Evolutionary conservation across 352 stramenopile genomes (phyloP), one percentile per base, ranked within the genome.

Genomic region (Pythium oligandrum): DNA sequence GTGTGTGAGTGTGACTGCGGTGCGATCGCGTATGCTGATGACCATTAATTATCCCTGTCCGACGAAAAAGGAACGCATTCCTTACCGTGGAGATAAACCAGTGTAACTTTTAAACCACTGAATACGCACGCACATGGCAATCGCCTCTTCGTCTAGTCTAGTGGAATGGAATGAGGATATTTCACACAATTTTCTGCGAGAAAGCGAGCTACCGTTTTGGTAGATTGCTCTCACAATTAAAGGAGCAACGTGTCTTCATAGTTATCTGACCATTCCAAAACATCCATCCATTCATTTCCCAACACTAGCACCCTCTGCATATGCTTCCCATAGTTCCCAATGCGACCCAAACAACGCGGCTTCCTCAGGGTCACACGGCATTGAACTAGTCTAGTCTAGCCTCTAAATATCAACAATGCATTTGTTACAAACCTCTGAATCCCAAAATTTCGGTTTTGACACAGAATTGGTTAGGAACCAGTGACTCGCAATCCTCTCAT

Each of bases 11-110:
- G 50, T 59, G 12, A 46, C 3, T 57, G 30, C 57, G 11, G 51
- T 40, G 58, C 30, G 57, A 26, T 26, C 26, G 62, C 67, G 61
- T 90, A 90, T 85, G 42, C 56, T 90, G 83, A 93, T 90, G 83
- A 90, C 61, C 63, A 74, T 55, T 68, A 78, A 75, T 93, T 93
- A 93, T 93, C 83, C 82, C 79, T 90, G 83, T 93, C 83, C 73
- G 83, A 93, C 79, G 67, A 70, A 38, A 44, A 51, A 73, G 72
- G 82, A 88, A 86, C 82, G 78, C 82, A 85, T 92, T 88, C 75
- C 68, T 64, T 67, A 76, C 69, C 61, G 71, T 88, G 83, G 73
- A 83, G 83, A 93, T 70, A 90, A 85, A 76, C 73, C 75, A 90
- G 83, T 77, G 83, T 93, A 93, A 93, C 83, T 93, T 88, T 80